A percentile compares a stretch with the other conserved stretches of the same genome.
Evolutionary conservation across 176 grass and related monocot genomes (phyloP).

Genomic region (Thinopyrum elongatum): DNA sequence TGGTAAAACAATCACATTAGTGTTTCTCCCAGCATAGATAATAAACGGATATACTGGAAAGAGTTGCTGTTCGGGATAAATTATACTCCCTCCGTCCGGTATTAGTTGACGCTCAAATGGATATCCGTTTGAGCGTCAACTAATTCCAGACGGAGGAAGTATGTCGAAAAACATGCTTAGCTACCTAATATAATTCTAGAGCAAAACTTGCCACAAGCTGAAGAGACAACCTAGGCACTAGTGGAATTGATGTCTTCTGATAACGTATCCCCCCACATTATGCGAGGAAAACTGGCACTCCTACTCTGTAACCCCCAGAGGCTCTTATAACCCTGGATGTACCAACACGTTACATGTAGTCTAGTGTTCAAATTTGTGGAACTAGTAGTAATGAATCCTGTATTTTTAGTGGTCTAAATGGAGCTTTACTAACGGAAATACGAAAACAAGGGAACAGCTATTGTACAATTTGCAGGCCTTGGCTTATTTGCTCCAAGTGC

Average conservation of each 20-base stretch:
- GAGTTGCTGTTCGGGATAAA: not conserved
- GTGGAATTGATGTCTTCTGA: not conserved
- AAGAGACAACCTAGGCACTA: conserved; percentile 13
- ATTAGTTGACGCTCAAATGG: no score
- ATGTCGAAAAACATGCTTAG: no score
- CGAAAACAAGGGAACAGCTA: not conserved
- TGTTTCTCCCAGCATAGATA: not conserved
- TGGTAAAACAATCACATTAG: conserved; percentile 38
- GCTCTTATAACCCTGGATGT: not conserved
- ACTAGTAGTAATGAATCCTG: not conserved
- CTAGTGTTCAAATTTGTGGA: conserved; percentile 8
- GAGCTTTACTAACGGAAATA: conserved; percentile 23
- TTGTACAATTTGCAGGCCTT: conserved; percentile 1
- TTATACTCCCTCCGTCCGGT: not conserved
- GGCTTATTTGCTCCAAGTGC: conserved; percentile 13
- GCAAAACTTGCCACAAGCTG: not conserved
- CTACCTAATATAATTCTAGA: not conserved
- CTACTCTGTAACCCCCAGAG: not conserved
- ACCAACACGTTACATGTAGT: not conserved
- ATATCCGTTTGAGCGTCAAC: no score
- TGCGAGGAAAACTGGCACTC: not conserved
- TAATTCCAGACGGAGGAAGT: no score
- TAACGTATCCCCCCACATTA: not conserved
- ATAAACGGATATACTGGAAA: conserved; percentile 9
- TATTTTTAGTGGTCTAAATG: not conserved